A percentile compares a stretch with the other conserved stretches of the same genome.
Conservation (phyloP, 2,329 filamentous ascomycete genomes). For the Penicillium sp. region DNA sequence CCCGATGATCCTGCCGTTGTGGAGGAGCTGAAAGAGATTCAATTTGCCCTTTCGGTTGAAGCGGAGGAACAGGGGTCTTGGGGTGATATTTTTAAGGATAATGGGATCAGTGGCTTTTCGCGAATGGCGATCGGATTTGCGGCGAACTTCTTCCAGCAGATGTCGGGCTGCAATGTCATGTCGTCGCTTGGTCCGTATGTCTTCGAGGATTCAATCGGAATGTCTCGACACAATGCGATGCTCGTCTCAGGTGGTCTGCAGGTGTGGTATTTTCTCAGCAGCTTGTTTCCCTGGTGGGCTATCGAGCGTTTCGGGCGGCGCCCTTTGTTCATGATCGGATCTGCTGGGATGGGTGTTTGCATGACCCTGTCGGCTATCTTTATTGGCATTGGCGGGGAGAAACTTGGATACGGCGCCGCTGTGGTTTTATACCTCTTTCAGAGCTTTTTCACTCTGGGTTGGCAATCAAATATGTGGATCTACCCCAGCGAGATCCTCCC, state of each 20-base stretch:
- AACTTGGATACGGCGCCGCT: slow-evolving; percentile 18
- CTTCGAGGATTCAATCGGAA: slow-evolving; percentile 45
- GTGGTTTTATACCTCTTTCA: slow-evolving; percentile 19
- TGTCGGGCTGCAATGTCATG: slow-evolving; percentile 21
- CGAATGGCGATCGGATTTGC: slow-evolving; percentile 15
- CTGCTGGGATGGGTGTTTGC: slow-evolving; percentile 24
- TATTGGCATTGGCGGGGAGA: slow-evolving; percentile 30
- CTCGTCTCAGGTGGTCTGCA: slow-evolving; percentile 39
- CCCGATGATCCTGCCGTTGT: slow-evolving; percentile 10
- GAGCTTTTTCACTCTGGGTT: slow-evolving; percentile 19
- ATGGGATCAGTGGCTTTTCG: slow-evolving; percentile 19
- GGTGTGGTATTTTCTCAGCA: slow-evolving; percentile 36
- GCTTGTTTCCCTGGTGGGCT: slow-evolving; percentile 32
- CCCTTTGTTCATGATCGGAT: slow-evolving; percentile 16
- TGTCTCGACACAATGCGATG: slow-evolving; percentile 33
- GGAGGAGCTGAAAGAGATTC: slow-evolving; percentile 21
- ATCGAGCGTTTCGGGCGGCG: slow-evolving; percentile 20
- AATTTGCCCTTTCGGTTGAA: slow-evolving; percentile 20
- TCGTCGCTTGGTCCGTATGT: slow-evolving; percentile 33
- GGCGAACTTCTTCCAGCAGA: slow-evolving; percentile 22
- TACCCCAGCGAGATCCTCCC: slow-evolving; percentile 24
- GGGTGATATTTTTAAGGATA: slow-evolving; percentile 22
- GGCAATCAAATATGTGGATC: slow-evolving; percentile 22
- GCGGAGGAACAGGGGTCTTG: slow-evolving; percentile 17
- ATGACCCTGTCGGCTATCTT: slow-evolving; percentile 34